Percentiles rank a stretch among this genome's conserved stretches.
Conservation (phyloP, 768 basidiomycete species). For the Tricholoma flavovirens region DNA sequence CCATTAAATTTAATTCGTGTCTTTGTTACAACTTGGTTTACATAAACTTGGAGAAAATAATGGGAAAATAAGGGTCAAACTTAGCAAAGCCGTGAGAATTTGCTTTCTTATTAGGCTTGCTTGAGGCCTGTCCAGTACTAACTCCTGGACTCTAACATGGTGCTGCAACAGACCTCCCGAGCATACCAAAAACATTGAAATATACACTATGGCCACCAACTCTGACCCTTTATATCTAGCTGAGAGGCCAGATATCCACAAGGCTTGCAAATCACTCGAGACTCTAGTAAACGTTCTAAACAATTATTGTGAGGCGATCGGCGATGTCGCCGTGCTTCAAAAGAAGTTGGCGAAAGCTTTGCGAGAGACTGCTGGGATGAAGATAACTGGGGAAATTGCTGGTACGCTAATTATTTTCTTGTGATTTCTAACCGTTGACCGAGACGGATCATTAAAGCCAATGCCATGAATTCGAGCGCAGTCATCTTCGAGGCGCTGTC, state of each 20-base stretch:
- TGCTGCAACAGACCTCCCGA: neutral
- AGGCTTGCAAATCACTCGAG: slow-evolving; percentile 74
- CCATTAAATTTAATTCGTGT: too few relatives aligned
- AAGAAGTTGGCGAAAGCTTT: slow-evolving; percentile 72
- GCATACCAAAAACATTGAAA: neutral
- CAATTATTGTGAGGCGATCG: slow-evolving; percentile 71
- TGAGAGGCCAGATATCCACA: slow-evolving; percentile 72
- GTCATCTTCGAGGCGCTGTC: slow-evolving; percentile 62
- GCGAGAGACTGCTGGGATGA: slow-evolving; percentile 56
- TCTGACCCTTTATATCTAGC: slow-evolving; percentile 27
- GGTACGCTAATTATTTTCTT: slow-evolving; percentile 34
- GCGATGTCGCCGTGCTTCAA: slow-evolving; percentile 56
- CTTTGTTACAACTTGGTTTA: too few relatives aligned
- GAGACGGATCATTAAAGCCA: slow-evolving; percentile 37
- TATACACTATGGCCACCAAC: slow-evolving; percentile 10
- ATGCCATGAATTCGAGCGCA: slow-evolving; percentile 60
- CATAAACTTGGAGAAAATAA: too few relatives aligned
- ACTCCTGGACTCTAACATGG: neutral
- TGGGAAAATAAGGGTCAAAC: too few relatives aligned
- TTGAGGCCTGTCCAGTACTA: neutral
- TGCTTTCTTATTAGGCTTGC: neutral
- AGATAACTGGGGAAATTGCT: slow-evolving; percentile 55
- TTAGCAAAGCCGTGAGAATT: neutral
- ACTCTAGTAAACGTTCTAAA: slow-evolving; percentile 57
- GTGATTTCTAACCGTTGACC: slow-evolving; percentile 5